Evolutionary conservation across 108 stramenopile species (phyloP).

Genomic region (Fragilariopsis cylindrus): DNA sequence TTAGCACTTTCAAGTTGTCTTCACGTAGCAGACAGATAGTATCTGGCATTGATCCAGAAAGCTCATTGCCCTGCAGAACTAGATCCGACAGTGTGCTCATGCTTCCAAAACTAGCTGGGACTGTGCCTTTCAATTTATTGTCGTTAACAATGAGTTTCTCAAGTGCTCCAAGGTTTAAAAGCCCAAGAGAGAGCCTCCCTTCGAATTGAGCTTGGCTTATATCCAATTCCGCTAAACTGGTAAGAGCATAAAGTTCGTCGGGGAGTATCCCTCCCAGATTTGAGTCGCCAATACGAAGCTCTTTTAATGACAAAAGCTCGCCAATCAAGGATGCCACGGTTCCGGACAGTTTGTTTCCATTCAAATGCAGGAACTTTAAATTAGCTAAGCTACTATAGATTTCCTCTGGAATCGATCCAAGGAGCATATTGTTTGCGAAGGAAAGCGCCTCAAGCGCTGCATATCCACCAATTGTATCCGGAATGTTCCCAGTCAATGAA

Average conservation of each 20-base stretch:
- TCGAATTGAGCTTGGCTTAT: constrained; percentile 42
- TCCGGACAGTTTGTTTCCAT: constrained; percentile 59
- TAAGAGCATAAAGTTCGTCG: constrained; percentile 30
- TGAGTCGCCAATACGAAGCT: constrained; percentile 28
- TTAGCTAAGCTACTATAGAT: constrained; percentile 3
- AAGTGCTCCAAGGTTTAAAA: constrained; percentile 14
- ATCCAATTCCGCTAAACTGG: constrained; percentile 41
- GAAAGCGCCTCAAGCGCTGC: background rate
- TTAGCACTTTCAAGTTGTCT: constrained; percentile 21
- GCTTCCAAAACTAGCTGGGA: constrained; percentile 23
- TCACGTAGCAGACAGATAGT: constrained; percentile 29
- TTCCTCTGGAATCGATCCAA: constrained; percentile 18
- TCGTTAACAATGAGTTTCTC: constrained; percentile 18
- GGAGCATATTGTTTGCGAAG: constrained; percentile 16
- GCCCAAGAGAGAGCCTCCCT: constrained; percentile 22
- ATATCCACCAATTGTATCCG: constrained; percentile 32
- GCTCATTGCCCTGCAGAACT: constrained; percentile 25
- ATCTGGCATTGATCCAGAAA: constrained; percentile 29
- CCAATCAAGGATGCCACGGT: constrained; percentile 44
- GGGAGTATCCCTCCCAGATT: constrained; percentile 41
- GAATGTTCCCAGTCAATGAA: constrained; percentile 42
- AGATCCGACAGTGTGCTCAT: constrained; percentile 17
- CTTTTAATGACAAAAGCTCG: constrained; percentile 28
- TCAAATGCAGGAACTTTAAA: constrained; percentile 48
- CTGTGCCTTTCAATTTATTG: constrained; percentile 24